Conservation (phyloP, 768 basidiomycete species). For the Boletus reticuloceps region DNA sequence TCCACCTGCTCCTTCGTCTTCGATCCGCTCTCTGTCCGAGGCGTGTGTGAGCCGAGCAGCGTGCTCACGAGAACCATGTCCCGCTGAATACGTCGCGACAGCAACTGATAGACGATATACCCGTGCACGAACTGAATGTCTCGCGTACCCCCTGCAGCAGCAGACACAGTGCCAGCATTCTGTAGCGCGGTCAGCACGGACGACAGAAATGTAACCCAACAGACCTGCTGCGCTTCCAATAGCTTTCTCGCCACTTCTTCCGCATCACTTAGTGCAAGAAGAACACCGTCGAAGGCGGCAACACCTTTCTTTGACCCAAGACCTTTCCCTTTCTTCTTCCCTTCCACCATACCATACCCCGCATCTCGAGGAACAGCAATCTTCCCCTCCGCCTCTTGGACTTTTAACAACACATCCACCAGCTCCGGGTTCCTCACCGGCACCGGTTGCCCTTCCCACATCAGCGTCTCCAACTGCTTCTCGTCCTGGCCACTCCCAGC, state of each 20-base stretch:
- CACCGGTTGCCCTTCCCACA: slow-evolving; percentile 82
- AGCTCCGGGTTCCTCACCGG: slow-evolving; percentile 89
- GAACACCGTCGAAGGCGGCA: slow-evolving; percentile 82
- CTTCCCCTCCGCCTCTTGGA: slow-evolving; percentile 72
- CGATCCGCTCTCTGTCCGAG: slow-evolving; percentile 20
- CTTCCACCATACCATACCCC: slow-evolving; percentile 19
- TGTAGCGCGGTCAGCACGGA: slow-evolving; percentile 24
- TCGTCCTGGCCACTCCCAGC: slow-evolving; percentile 38
- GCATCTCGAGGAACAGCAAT: slow-evolving; percentile 40
- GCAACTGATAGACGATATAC: slow-evolving; percentile 84
- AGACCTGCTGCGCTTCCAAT: slow-evolving; percentile 80
- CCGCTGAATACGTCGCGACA: slow-evolving; percentile 84
- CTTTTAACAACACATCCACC: slow-evolving; percentile 79
- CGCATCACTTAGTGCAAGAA: slow-evolving; percentile 84
- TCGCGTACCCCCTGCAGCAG: slow-evolving; percentile 47
- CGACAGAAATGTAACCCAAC: slow-evolving; percentile 1
- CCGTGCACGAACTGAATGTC: slow-evolving; percentile 85
- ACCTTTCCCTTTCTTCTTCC: slow-evolving; percentile 38
- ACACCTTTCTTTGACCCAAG: slow-evolving; percentile 67
- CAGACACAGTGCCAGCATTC: slow-evolving; percentile 40
- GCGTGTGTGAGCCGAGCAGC: slow-evolving; percentile 46
- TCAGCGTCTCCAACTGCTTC: slow-evolving; percentile 56
- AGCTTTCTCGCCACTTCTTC: slow-evolving; percentile 81
- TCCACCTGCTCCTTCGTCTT: slow-evolving; percentile 55
- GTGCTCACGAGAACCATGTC: slow-evolving; percentile 79